Percentiles rank a stretch among this genome's conserved stretches.
Evolutionary conservation across 208 protist species (phyloP).

Genomic region (Cochliopodium minus): DNA sequence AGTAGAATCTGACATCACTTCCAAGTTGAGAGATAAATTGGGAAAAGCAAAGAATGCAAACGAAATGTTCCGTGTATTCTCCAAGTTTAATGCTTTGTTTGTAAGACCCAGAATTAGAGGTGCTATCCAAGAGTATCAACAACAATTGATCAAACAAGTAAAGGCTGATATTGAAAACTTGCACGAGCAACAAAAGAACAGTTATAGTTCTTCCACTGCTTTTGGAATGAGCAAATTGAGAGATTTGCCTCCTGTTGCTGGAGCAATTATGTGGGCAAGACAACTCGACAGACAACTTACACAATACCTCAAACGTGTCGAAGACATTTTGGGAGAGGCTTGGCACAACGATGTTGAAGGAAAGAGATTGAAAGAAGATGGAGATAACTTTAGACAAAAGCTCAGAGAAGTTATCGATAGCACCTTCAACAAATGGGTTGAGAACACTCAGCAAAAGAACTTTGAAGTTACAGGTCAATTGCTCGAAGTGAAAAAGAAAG

Average conservation of each 20-base stretch:
- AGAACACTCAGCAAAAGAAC: constrained; percentile 4
- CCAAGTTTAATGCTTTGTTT: constrained; percentile 55
- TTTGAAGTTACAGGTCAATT: constrained; percentile 22
- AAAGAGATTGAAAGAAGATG: constrained; percentile 14
- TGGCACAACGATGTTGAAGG: constrained; percentile 42
- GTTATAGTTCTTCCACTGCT: constrained; percentile 41
- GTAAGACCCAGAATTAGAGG: constrained; percentile 36
- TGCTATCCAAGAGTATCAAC: constrained; percentile 49
- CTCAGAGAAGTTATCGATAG: constrained; percentile 28
- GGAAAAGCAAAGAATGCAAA: constrained; percentile 40
- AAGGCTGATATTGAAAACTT: constrained; percentile 52
- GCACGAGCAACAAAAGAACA: constrained; percentile 45
- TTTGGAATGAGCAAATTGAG: constrained; percentile 34
- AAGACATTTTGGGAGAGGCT: constrained; percentile 44
- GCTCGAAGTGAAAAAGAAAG: constrained; percentile 14
- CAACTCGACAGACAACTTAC: constrained; percentile 53
- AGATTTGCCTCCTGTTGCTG: constrained; percentile 47
- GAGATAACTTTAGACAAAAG: constrained; percentile 38
- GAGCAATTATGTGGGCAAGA: constrained; percentile 51
- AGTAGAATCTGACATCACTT: constrained; percentile 47
- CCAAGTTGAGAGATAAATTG: constrained; percentile 38
- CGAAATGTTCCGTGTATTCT: constrained; percentile 64
- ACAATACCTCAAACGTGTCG: constrained; percentile 44
- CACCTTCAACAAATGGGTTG: constrained; percentile 14
- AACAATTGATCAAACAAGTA: constrained; percentile 42